Evolutionary conservation across 2,329 filamentous ascomycete genomes (phyloP), one percentile per base, ranked within the genome.

Genomic region (Fusarium subtropicale): DNA sequence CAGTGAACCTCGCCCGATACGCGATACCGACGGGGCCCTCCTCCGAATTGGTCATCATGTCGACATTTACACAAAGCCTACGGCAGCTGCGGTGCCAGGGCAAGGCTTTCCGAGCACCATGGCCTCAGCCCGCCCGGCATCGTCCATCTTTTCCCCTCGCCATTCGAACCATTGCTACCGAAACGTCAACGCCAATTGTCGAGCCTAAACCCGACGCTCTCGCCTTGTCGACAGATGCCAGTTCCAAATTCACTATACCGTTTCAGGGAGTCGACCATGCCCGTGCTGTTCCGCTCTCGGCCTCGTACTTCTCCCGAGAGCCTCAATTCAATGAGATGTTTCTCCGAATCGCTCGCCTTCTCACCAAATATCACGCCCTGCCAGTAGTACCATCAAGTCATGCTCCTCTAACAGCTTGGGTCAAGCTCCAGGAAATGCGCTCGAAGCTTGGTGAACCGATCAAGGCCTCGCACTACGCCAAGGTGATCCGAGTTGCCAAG

Each of bases 291-390:
- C 96, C 96, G 22, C 86, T 87, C 28, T 97, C 94, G 36, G 90
- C 93, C 4, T 96, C 95, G n/a, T 99, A 99, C 82, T 99, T 98
- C 83, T 94, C 93, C 54, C 91, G 91, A 54, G 91, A 91, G 65
- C 92, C 94, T 3, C 85, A 87, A 56, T 97, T 97, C 84, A 96
- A 91, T 80, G 96, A 99, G 81, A 88, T 92, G 75, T 88, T 92
- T 73, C 87, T 98, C 71, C 82, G 85, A 46, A 85, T 99, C 48
- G 88, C 93, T 73, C 85, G 87, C 13, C 86, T 98, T 26, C 81
- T 92, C 59, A 88, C 88, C 55, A 90, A 89, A 79, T 91, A 96
- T 78, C 86, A 88, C 59, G 85, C 89, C 28, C 86, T 98, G 16
- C 96, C 96, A 9, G 87, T 84, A 5, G 82, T 94, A 13, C 80